Base-by-base conservation (phyloP, 441 rosid genomes). In the Bocquillonia castaneifolia region DNA sequence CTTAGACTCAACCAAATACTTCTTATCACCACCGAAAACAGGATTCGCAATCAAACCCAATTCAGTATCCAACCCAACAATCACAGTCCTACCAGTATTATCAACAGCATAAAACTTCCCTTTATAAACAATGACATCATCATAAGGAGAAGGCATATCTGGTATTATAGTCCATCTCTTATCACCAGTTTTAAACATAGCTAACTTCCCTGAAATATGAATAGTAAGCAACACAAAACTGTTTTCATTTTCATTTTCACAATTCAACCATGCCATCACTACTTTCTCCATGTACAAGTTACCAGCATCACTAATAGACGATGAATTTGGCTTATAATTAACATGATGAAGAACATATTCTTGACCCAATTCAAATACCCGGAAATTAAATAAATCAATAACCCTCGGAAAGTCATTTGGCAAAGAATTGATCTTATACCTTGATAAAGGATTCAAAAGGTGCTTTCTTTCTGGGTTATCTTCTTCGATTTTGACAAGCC, bases 11-110 rank as follows among this genome's bases (percentile, higher is more conserved):
- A 94, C 83, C 82, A 94, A 76, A 78, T 78, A 87, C 88, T 92
- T 94, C 88, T 87, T 92, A 63, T 90, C 97, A 40, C 98, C 97
- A 20, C 94, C 99, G 76, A 84, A 88, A 60, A 88, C 82, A 42
- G 97, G 83, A 37, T 39, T 58, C 0, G 79, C 94, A 71, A 55
- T 77, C 72, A 78, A 68, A 17, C 55, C 75, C 59, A 81, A 40
- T 13, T 68, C 66, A 44, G 79, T 50, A 63, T 75, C 71, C 65
- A 59, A 52, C 54, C 80, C 88, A 0, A 92, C 93, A 73, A 75
- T 45, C 53, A 92, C 92, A 56, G 86, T 78, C 64, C 86, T 87
- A 55, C 99, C 97, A 0, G 73, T 81, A 65, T 79, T 71, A 66
- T 94, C 97, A n/a, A 94, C 97, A 0, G 96, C 96, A 23, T 78